phyloP scores from a whole-genome alignment of 495 filamentous ascomycete genomes.

The Stereocaulon alpinum region DNA sequence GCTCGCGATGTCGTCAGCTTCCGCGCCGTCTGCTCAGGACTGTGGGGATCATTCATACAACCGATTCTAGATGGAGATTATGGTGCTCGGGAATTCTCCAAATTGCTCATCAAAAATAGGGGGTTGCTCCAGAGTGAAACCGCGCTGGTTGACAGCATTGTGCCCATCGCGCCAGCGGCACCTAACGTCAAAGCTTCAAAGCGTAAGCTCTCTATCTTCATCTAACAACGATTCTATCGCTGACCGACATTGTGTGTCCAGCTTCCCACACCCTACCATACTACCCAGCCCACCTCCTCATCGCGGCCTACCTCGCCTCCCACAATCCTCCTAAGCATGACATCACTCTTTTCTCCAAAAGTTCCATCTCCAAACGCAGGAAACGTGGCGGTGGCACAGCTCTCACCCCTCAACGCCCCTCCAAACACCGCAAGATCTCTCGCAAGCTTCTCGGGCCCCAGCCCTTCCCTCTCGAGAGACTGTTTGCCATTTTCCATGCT shows the following conservation, averaged over 20 bases:
- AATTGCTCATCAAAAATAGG: conserved; percentile 64
- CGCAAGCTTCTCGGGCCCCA: conserved; percentile 36
- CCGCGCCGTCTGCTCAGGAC: conserved; percentile 40
- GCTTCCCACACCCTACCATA: conserved; percentile 48
- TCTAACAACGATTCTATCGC: conserved; percentile 20
- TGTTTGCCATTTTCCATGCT: conserved; percentile 78
- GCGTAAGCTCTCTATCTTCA: conserved; percentile 18
- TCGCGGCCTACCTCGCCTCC: conserved; percentile 84
- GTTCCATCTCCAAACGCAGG: conserved; percentile 48
- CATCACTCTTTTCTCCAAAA: conserved; percentile 73
- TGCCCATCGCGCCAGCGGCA: conserved; percentile 53
- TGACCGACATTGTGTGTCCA: conserved; percentile 14
- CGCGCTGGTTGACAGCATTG: conserved; percentile 58
- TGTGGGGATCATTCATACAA: conserved; percentile 61
- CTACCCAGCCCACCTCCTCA: conserved; percentile 70
- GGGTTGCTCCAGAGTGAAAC: conserved; percentile 67
- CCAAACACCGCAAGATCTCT: conserved; percentile 28
- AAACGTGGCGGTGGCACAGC: conserved; percentile 31
- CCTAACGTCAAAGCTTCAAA: background rate
- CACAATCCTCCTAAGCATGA: conserved; percentile 75
- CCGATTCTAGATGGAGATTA: conserved; percentile 56
- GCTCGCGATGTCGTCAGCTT: conserved; percentile 55
- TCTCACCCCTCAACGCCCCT: conserved; percentile 18
- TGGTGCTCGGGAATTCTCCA: conserved; percentile 67
- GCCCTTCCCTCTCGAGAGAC: conserved; percentile 75